Percentiles rank a stretch among this genome's conserved stretches.
These are phyloP conservation scores for Albugo laibachii DNA, from an alignment of 352 stramenopile species.

Conservation along the genomic window DNA sequence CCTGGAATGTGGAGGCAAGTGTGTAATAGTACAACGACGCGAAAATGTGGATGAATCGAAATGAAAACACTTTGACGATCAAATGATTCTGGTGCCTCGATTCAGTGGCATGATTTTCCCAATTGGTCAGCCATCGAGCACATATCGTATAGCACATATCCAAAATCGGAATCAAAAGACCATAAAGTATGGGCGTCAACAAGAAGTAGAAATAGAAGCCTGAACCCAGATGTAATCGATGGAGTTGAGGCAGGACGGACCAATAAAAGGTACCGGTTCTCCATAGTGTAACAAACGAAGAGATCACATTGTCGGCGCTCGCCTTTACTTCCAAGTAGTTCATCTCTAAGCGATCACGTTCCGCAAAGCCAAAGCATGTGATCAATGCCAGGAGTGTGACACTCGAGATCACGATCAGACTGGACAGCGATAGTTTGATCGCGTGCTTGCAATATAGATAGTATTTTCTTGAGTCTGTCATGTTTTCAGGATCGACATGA, in stretches of 20 bases:
- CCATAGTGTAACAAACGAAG: slow-evolving; percentile 17
- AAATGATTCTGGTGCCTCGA: slow-evolving; percentile 76
- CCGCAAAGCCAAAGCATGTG: slow-evolving; percentile 51
- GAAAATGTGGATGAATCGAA: slow-evolving; percentile 94
- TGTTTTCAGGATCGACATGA: slow-evolving; percentile 21
- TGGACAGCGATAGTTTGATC: slow-evolving; percentile 53
- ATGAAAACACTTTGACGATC: slow-evolving; percentile 97
- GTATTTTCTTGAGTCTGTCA: slow-evolving; percentile 14
- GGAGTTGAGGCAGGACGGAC: slow-evolving; percentile 25
- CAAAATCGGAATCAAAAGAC: slow-evolving; percentile 61
- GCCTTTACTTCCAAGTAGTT: slow-evolving; percentile 23
- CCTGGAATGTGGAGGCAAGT: slow-evolving; percentile 26
- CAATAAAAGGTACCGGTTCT: slow-evolving; percentile 17
- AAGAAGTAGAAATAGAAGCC: slow-evolving; percentile 76
- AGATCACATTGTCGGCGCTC: slow-evolving; percentile 17
- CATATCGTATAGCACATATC: slow-evolving; percentile 69
- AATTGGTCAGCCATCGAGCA: slow-evolving; percentile 83
- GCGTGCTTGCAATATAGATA: slow-evolving; percentile 61
- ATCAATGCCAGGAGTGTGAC: slow-evolving; percentile 36
- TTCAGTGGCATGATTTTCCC: slow-evolving; percentile 83
- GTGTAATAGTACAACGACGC: slow-evolving; percentile 93
- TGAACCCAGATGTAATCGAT: slow-evolving; percentile 35
- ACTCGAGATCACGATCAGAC: slow-evolving; percentile 29
- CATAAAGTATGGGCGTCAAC: slow-evolving; percentile 72
- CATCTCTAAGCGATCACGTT: slow-evolving; percentile 48